Evolutionary conservation across 495 filamentous ascomycete genomes (phyloP), one percentile per base, ranked within the genome.

Genomic region (Evernia prunastri): DNA sequence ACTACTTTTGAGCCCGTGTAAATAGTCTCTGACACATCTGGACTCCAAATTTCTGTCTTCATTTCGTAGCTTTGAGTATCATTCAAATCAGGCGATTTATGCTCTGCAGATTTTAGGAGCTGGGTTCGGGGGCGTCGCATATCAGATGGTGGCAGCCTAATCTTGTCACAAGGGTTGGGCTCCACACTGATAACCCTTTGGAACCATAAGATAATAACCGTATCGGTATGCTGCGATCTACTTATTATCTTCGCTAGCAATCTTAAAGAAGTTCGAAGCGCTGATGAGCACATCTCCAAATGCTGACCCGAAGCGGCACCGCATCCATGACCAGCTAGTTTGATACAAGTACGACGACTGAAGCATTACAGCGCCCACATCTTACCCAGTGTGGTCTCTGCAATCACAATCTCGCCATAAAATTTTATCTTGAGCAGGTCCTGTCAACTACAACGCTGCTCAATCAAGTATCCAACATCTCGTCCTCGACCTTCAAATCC

Each of bases 401-500:
- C n/a, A n/a, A 0, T 49, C 12, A 23, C 45, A 25, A 49, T 25
- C 45, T 49, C 45, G 25, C 45, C 23, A 8, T 49, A 13, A 25
- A 7, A n/a, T 51, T n/a, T 27, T 10, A 51, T 25, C 23, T 0
- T 17, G 7, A 51, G 25, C 10, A 23, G 3, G 10, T 47, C 45
- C n/a, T 53, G 18, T 27, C 51, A 18, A 7, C 18, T 43, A 23
- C 25, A 31, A 47, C 7, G 23, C 27, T 15, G 45, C 33, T 40
- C 23, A 39, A 20, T 62, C 36, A 62, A 3, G 56, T 56, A 31
- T 62, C 60, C 29, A 61, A 33, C 29, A 49, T 53, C 33, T 29
- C 43, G 33, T 66, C 63, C 6, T 49, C 59, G n/a, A 60, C 59
- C 27, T 49, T 54, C 58, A 68, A 58, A 27, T 69, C 65, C 53